These are phyloP conservation scores for Voacanga thouarsii DNA, from an alignment of 257 asterid genomes.

Conservation along the genomic window DNA sequence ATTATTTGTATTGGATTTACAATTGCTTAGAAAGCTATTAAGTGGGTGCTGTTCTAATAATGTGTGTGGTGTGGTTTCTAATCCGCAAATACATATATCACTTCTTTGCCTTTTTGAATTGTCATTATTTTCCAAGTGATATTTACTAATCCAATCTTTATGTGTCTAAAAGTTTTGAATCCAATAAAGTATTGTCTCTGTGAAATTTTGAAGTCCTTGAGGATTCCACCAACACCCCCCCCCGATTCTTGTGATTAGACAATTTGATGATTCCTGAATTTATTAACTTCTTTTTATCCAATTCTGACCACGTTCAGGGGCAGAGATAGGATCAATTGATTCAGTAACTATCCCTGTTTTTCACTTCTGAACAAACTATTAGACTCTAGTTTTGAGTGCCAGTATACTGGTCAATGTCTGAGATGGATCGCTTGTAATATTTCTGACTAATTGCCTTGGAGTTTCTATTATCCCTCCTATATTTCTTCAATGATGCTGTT, in stretches of 20 bases:
- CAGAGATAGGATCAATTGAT: background rate
- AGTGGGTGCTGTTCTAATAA: background rate
- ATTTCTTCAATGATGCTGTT: background rate
- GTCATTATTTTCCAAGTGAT: background rate
- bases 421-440: background rate
- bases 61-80: background rate
- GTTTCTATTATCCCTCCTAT: background rate
- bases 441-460: background rate
- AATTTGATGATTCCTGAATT: background rate
- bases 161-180: background rate
- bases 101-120: background rate
- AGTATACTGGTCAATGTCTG: background rate
- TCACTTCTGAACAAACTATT: background rate
- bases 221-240: background rate
- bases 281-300: background rate
- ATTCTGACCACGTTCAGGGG: background rate
- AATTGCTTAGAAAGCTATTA: background rate
- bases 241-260: background rate
- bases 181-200: background rate
- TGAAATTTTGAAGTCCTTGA: background rate
- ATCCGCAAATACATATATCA: background rate
- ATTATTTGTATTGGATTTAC: background rate
- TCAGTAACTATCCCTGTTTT: background rate
- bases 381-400: background rate
- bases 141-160: background rate